Conservation (phyloP, 805 yeast genomes). For the Cephaloascus albidus region DNA sequence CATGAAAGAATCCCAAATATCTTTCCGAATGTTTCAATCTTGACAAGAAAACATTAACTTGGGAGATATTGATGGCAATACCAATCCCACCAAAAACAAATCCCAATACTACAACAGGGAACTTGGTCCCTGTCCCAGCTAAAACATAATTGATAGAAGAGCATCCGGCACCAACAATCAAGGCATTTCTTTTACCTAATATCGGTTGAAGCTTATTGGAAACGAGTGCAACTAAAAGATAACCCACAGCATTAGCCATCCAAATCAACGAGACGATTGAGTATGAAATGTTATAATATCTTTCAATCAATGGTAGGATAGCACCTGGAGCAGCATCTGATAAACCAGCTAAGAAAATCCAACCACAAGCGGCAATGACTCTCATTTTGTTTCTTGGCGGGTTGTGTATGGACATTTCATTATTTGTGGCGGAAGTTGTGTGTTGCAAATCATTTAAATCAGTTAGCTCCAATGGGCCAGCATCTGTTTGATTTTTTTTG, state of each 20-base stretch:
- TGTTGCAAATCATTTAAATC: not conserved
- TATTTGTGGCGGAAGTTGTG: not conserved
- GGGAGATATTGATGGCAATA: constrained; percentile 37
- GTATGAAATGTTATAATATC: constrained; percentile 35
- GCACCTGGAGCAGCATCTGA: constrained; percentile 56
- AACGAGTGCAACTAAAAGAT: constrained; percentile 37
- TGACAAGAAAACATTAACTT: constrained; percentile 41
- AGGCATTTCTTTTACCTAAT: constrained; percentile 30
- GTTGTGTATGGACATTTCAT: constrained; percentile 25
- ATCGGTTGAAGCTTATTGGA: constrained; percentile 31
- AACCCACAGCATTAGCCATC: constrained; percentile 52
- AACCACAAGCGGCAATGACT: constrained; percentile 25
- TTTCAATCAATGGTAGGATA: constrained; percentile 44
- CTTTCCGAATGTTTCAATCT: constrained; percentile 44
- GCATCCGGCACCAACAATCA: constrained; percentile 25
- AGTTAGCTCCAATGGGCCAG: not conserved
- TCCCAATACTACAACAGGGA: constrained; percentile 37
- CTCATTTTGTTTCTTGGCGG: constrained; percentile 37
- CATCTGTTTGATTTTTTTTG: not conserved
- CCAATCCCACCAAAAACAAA: constrained; percentile 55
- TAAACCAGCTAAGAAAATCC: constrained; percentile 34
- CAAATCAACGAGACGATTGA: constrained; percentile 49
- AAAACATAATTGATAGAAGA: constrained; percentile 32
- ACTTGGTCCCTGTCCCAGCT: constrained; percentile 37
- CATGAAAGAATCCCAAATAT: constrained; percentile 56